Conservation (phyloP, 1,139 yeast species). For the Entelexis sorbosivorans region DNA sequence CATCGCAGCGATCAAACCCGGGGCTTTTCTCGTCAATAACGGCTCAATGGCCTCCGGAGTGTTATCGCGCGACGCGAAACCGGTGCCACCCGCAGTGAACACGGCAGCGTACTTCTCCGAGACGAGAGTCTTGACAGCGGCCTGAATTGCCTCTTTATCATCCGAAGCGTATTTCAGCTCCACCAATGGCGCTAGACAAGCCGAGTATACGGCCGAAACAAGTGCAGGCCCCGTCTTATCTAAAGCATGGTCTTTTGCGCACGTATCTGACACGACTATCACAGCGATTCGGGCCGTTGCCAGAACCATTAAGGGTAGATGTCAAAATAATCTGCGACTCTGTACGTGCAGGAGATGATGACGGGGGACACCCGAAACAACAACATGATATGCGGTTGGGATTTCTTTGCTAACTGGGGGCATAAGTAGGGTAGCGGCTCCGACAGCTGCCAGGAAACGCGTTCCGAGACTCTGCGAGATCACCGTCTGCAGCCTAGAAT, state of each 20-base stretch:
- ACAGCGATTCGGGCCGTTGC: slow-evolving; percentile 23
- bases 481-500: too few relatives aligned
- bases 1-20: slow-evolving; percentile 41
- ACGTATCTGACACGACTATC: slow-evolving; percentile 35
- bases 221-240: slow-evolving; percentile 29
- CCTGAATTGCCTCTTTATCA: slow-evolving; percentile 28
- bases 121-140: slow-evolving; percentile 25
- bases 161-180: slow-evolving; percentile 28
- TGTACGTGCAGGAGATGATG: neutral
- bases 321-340: neutral
- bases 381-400: neutral
- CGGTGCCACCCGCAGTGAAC: slow-evolving; percentile 43
- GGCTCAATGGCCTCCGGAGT: slow-evolving; percentile 42
- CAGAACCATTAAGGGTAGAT: neutral
- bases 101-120: slow-evolving; percentile 26
- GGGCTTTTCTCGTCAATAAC: slow-evolving; percentile 36
- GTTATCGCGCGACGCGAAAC: slow-evolving; percentile 36
- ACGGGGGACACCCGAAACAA: neutral
- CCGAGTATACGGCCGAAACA: slow-evolving; percentile 13
- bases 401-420: neutral
- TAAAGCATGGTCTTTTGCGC: slow-evolving; percentile 25
- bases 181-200: slow-evolving; percentile 11
- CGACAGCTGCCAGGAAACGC: too few relatives aligned
- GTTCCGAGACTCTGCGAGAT: too few relatives aligned
- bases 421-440: too few relatives aligned